A percentile compares a stretch with the other conserved stretches of the same genome.
phyloP scores from a whole-genome alignment of 768 basidiomycete species.

The Tulasnella calospora region DNA sequence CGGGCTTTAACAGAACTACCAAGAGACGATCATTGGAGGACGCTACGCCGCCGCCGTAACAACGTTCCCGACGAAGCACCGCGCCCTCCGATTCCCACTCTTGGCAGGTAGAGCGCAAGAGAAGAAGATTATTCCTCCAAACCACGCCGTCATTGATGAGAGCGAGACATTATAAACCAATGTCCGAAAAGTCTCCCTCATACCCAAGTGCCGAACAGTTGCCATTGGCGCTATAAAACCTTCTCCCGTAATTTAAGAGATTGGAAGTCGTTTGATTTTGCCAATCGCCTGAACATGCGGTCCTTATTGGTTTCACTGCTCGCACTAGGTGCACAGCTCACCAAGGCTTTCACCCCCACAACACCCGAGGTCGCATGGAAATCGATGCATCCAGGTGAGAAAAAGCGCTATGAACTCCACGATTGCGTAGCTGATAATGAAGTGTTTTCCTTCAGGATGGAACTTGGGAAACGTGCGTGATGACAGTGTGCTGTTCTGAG shows the following conservation, averaged over 20 bases:
- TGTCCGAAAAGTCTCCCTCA: not conserved
- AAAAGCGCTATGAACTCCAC: no score
- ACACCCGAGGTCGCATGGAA: conserved; percentile 3
- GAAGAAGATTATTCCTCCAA: not conserved
- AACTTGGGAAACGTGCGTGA: not conserved
- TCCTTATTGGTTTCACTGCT: not conserved
- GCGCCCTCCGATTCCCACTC: not conserved
- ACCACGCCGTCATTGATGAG: not conserved
- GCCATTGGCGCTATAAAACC: not conserved
- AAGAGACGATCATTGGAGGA: not conserved
- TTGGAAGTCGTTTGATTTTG: not conserved
- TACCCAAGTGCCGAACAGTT: not conserved
- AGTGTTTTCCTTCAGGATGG: not conserved
- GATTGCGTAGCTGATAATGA: not conserved
- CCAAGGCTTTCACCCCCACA: not conserved
- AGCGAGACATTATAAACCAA: not conserved
- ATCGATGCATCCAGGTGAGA: not conserved
- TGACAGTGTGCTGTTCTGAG: not conserved
- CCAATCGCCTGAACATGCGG: not conserved
- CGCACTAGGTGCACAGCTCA: not conserved
- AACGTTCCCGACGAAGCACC: not conserved
- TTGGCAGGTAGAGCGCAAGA: not conserved
- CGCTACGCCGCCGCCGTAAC: not conserved
- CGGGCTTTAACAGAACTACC: not conserved
- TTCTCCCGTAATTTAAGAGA: not conserved